phyloP scores from a whole-genome alignment of 495 filamentous ascomycete genomes.

The Penicillium canescens region DNA sequence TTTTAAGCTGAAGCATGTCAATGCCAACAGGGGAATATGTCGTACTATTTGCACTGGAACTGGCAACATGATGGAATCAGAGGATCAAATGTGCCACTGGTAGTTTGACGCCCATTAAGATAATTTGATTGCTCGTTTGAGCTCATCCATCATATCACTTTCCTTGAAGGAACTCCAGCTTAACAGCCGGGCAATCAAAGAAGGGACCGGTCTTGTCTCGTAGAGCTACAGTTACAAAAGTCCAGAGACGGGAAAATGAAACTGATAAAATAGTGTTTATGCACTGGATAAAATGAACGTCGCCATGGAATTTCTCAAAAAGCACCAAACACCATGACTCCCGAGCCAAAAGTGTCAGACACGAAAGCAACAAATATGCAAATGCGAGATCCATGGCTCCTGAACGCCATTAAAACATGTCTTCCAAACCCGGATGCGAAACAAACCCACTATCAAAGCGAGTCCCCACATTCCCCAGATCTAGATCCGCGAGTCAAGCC shows the following conservation, averaged over 20 bases:
- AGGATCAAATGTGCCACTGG: no score
- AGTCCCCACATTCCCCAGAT: neutral
- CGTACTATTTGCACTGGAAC: no score
- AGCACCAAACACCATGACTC: neutral
- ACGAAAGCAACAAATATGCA: neutral
- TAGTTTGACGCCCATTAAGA: no score
- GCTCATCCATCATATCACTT: no score
- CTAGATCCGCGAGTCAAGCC: neutral
- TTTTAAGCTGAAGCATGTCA: no score
- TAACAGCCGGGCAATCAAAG: no score
- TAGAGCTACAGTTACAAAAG: neutral
- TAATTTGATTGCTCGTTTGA: no score
- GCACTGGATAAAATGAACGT: neutral
- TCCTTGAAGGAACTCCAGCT: no score
- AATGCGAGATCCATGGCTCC: neutral
- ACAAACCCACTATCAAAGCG: neutral
- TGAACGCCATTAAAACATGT: neutral
- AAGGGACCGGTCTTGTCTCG: neutral
- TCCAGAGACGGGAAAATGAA: neutral
- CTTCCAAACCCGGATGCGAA: neutral
- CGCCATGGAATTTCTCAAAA: neutral
- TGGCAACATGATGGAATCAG: no score
- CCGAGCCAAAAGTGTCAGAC: neutral
- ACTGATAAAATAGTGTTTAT: neutral
- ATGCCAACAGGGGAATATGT: no score